Conservation (phyloP, 2,329 filamentous ascomycete genomes). For the Fusarium xyrophilum region DNA sequence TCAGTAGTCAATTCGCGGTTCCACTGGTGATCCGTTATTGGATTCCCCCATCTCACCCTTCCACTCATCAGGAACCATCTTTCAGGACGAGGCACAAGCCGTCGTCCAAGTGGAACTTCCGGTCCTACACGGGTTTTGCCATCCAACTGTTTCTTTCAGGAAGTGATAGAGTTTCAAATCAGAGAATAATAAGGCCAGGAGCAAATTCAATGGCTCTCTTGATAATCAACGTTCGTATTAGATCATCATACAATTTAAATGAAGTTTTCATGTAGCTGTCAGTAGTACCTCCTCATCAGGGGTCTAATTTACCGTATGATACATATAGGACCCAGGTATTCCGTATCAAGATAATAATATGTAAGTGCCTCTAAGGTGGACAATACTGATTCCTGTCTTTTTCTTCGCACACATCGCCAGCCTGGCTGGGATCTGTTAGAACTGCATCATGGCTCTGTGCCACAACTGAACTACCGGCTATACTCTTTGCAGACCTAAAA, state of each 20-base stretch:
- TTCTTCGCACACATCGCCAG: not conserved
- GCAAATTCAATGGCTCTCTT: not conserved
- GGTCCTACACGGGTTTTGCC: constrained; percentile 26
- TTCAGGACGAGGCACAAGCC: constrained; percentile 19
- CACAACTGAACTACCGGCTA: constrained; percentile 28
- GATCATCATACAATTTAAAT: not conserved
- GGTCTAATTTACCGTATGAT: not conserved
- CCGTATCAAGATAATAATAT: not conserved
- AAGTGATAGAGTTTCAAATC: constrained; percentile 5
- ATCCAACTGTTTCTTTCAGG: constrained; percentile 9
- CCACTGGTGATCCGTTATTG: constrained; percentile 18
- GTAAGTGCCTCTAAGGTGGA: not conserved
- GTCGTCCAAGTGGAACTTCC: constrained; percentile 21
- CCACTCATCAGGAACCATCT: constrained; percentile 21
- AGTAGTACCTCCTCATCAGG: not conserved
- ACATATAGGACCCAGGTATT: not conserved
- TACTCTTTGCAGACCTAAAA: constrained; percentile 27
- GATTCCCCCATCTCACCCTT: constrained; percentile 25
- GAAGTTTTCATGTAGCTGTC: not conserved
- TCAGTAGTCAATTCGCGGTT: constrained; percentile 12
- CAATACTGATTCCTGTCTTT: not conserved
- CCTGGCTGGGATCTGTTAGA: constrained; percentile 24
- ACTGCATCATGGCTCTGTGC: constrained; percentile 18
- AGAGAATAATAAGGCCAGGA: not conserved
- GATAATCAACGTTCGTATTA: not conserved